A percentile compares a stretch with the other conserved stretches of the same genome.
These are phyloP conservation scores for Alternaria panax DNA, from an alignment of 2,329 filamentous ascomycete species.

Conservation along the genomic window DNA sequence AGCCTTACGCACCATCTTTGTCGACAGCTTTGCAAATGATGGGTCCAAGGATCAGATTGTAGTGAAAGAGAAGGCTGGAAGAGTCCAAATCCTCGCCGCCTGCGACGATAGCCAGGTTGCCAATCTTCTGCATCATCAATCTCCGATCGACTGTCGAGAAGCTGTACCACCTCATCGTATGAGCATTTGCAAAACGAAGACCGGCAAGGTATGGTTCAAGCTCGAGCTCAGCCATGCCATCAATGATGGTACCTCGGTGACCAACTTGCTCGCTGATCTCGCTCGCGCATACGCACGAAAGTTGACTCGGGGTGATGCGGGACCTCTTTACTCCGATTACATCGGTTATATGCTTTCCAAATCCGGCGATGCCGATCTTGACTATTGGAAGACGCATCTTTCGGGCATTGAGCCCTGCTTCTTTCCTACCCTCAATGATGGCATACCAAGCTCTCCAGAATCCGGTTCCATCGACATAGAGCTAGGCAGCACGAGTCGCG, in stretches of 20 bases:
- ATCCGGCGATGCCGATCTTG: constrained; percentile 43
- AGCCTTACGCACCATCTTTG: constrained; percentile 42
- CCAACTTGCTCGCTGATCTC: constrained; percentile 58
- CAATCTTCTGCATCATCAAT: constrained; percentile 27
- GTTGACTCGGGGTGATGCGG: constrained; percentile 46
- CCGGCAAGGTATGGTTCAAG: constrained; percentile 52
- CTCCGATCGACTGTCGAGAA: constrained; percentile 38
- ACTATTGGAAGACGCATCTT: constrained; percentile 57
- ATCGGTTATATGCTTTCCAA: constrained; percentile 42
- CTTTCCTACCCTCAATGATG: constrained; percentile 53
- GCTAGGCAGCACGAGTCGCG: constrained; percentile 36
- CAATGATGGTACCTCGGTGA: constrained; percentile 60
- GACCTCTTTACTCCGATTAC: constrained; percentile 50
- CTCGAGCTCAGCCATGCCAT: constrained; percentile 62
- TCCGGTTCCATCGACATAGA: constrained; percentile 50
- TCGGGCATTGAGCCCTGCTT: constrained; percentile 56
- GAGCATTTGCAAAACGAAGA: constrained; percentile 53
- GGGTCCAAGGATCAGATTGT: constrained; percentile 45
- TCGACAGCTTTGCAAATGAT: constrained; percentile 45
- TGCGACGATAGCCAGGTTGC: constrained; percentile 30
- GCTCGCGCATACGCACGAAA: constrained; percentile 55
- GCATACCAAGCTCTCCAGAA: constrained; percentile 45
- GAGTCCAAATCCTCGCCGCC: constrained; percentile 34
- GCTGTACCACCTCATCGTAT: constrained; percentile 55
- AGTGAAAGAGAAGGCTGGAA: constrained; percentile 35